A percentile compares a stretch with the other conserved stretches of the same genome.
Conservation (phyloP, 169 alveolate species). For the Cryptosporidium parvum region DNA sequence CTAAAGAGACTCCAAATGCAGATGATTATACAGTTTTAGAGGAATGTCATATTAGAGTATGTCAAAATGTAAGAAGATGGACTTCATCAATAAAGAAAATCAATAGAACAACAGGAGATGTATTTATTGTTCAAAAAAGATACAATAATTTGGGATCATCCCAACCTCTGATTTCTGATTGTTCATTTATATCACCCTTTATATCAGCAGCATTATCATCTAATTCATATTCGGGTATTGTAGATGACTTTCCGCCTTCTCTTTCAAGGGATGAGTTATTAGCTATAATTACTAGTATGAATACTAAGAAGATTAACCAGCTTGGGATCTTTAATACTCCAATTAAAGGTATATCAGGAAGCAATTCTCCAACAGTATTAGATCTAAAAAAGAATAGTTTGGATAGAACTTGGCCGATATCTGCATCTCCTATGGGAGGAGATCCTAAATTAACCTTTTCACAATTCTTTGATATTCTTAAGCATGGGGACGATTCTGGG, state of each 20-base stretch:
- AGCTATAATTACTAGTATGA: slow-evolving; percentile 30
- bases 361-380: not conserved
- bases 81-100: slow-evolving; percentile 86
- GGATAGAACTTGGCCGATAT: not conserved
- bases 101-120: slow-evolving; percentile 86
- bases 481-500: not conserved
- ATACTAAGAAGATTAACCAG: slow-evolving; percentile 4
- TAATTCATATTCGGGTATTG: slow-evolving; percentile 20
- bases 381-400: not conserved
- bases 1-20: slow-evolving; percentile 76
- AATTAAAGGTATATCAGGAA: not conserved
- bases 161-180: slow-evolving; percentile 44
- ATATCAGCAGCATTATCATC: slow-evolving; percentile 50
- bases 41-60: slow-evolving; percentile 85
- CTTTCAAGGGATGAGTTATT: slow-evolving; percentile 25
- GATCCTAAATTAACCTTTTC: not conserved
- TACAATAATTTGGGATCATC: not conserved
- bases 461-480: slow-evolving; percentile 24
- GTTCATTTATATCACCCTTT: slow-evolving; percentile 55
- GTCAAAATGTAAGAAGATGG: slow-evolving; percentile 87
- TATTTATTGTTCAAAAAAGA: slow-evolving; percentile 82
- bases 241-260: slow-evolving; percentile 48
- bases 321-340: slow-evolving; percentile 40
- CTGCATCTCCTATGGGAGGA: slow-evolving; percentile 7
- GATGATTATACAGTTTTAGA: slow-evolving; percentile 82